Evolutionary conservation across 495 filamentous ascomycete genomes (phyloP).

Genomic region (Aspergillus coremiiformis): DNA sequence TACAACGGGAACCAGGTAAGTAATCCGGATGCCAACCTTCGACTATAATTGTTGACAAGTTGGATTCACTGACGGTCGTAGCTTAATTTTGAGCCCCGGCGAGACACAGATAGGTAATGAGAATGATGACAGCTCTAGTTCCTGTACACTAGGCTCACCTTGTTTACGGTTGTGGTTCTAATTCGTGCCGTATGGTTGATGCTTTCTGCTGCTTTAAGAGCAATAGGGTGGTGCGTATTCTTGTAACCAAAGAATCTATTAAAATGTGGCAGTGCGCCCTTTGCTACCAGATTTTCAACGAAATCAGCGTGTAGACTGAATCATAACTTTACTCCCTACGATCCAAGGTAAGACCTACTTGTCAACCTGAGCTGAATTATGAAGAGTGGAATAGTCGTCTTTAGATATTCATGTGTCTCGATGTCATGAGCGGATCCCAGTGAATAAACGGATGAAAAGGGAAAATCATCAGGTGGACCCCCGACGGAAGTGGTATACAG

Average conservation of each 20-base stretch:
- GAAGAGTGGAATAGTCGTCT: slow-evolving; percentile 19
- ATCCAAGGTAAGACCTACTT: too few species aligned
- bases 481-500: slow-evolving; percentile 11
- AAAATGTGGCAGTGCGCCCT: background rate
- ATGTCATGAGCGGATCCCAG: background rate
- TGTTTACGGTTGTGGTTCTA: background rate
- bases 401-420: slow-evolving; percentile 11
- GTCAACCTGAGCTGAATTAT: too few species aligned
- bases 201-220: background rate
- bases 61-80: slow-evolving; percentile 20
- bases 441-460: background rate
- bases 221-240: background rate
- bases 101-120: slow-evolving; percentile 47
- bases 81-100: slow-evolving; percentile 70
- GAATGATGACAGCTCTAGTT: slow-evolving; percentile 7
- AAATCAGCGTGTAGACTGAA: background rate
- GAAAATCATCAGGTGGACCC: background rate
- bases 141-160: background rate
- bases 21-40: background rate
- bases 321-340: background rate
- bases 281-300: background rate
- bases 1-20: slow-evolving; percentile 88
- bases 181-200: background rate
- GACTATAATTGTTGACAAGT: background rate
- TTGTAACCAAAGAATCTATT: background rate